Evolutionary conservation across 2,329 filamentous ascomycete species (phyloP).

Genomic region (Niveomyces coronatus): DNA sequence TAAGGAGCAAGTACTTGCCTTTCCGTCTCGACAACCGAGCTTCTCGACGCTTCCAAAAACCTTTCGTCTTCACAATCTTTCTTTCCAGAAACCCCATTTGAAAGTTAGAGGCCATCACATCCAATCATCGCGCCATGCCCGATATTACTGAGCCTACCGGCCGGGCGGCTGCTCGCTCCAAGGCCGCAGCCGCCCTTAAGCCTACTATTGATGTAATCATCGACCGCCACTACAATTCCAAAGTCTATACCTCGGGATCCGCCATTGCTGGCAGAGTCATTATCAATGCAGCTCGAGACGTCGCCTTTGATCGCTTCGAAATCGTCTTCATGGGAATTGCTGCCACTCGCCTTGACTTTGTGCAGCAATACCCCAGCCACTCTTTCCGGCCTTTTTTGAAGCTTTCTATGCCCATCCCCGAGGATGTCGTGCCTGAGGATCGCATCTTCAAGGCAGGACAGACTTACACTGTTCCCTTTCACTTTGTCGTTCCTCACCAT

Average conservation of each 20-base stretch:
- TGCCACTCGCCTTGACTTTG: constrained; percentile 40
- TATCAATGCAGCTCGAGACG: constrained; percentile 34
- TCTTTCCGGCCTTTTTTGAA: constrained; percentile 45
- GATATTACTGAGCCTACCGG: constrained; percentile 5
- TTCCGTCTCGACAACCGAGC: too few relatives aligned
- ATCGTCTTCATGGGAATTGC: constrained; percentile 42
- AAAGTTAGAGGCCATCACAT: too few relatives aligned
- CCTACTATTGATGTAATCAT: constrained; percentile 35
- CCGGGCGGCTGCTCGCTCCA: constrained; percentile 10
- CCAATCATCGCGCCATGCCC: constrained; percentile 2
- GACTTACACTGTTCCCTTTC: constrained; percentile 43
- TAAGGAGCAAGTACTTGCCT: too few relatives aligned
- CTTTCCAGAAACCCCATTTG: too few relatives aligned
- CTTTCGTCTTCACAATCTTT: too few relatives aligned
- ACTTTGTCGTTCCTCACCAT: constrained; percentile 48
- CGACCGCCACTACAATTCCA: constrained; percentile 42
- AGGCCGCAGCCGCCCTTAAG: constrained; percentile 10
- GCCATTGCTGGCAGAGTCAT: constrained; percentile 38
- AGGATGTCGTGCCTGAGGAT: constrained; percentile 35
- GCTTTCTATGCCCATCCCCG: constrained; percentile 41
- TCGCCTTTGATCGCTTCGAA: constrained; percentile 40
- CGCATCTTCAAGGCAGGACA: constrained; percentile 37
- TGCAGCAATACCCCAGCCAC: constrained; percentile 35
- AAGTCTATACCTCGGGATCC: constrained; percentile 46
- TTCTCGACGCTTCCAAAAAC: too few relatives aligned